These are phyloP conservation scores for Austroboletus eburneus DNA, from an alignment of 768 basidiomycete species.

Conservation along the genomic window DNA sequence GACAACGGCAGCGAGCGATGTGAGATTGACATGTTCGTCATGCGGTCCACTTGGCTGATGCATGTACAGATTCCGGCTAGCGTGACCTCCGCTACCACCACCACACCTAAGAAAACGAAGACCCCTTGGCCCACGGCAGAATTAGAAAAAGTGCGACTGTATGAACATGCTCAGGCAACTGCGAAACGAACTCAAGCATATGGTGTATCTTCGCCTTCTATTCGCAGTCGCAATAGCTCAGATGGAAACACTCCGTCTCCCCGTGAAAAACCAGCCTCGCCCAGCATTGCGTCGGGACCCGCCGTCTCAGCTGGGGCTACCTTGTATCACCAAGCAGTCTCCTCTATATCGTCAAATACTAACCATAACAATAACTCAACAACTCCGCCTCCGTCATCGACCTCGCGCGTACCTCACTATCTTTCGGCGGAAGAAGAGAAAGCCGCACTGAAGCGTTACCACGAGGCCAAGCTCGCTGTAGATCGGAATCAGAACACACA, in stretches of 20 bases:
- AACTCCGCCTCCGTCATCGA: conserved; percentile 26
- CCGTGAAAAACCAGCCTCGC: conserved; percentile 15
- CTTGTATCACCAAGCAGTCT: conserved; percentile 44
- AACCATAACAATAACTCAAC: conserved; percentile 25
- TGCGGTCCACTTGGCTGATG: conserved; percentile 3
- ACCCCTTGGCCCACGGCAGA: conserved; percentile 63
- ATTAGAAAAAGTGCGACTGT: conserved; percentile 72
- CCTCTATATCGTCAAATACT: conserved; percentile 30
- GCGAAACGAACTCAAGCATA: conserved; percentile 54
- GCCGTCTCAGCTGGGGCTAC: conserved; percentile 39
- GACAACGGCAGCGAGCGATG: conserved; percentile 25
- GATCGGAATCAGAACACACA: conserved; percentile 48
- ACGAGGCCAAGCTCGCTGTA: conserved; percentile 70
- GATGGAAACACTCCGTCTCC: conserved; percentile 19
- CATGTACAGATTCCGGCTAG: conserved; percentile 6
- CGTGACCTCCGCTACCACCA: neutral
- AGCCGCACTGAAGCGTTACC: conserved; percentile 60
- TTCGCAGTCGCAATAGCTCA: conserved; percentile 27
- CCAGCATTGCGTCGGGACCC: conserved; percentile 12
- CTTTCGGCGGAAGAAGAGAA: conserved; percentile 72
- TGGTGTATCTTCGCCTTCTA: conserved; percentile 25
- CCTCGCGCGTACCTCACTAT: conserved; percentile 42
- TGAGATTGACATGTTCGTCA: conserved; percentile 11
- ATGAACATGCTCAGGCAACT: conserved; percentile 62
- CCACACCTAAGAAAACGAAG: conserved; percentile 13